Evolutionary conservation across 2,329 filamentous ascomycete species (phyloP).

Genomic region (Paraconiothyrium brasiliense): DNA sequence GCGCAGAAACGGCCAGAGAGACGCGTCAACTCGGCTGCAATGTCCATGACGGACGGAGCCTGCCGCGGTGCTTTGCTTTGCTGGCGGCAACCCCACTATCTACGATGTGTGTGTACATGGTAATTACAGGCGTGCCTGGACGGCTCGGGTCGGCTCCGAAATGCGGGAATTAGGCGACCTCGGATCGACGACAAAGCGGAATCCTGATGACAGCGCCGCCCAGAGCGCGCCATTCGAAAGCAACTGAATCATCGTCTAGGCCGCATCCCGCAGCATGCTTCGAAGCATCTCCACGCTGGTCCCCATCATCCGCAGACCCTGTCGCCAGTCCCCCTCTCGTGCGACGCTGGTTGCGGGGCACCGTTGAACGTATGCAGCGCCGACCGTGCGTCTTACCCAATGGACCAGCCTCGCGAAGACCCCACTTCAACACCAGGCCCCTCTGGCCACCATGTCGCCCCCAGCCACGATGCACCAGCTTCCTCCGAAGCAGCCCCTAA

Average conservation of each 20-base stretch:
- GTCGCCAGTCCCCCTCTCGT: not conserved
- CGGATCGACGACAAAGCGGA: not conserved
- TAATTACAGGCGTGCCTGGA: not conserved
- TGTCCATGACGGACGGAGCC: not conserved
- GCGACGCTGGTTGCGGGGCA: not conserved
- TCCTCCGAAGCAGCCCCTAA: not conserved
- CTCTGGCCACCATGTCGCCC: not conserved
- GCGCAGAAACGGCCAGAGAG: not conserved
- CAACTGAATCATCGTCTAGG: not conserved
- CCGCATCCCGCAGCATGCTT: not conserved
- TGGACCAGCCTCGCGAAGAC: not conserved
- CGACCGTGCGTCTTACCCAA: not conserved
- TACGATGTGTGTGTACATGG: too few species aligned
- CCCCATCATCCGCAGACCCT: not conserved
- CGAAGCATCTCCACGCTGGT: not conserved
- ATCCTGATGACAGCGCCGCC: too few species aligned
- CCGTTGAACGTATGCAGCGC: not conserved
- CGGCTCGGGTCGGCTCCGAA: not conserved
- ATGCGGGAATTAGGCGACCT: not conserved
- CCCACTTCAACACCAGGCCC: conserved; percentile 10
- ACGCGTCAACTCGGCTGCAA: not conserved
- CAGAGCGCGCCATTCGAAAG: too few species aligned
- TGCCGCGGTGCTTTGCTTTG: not conserved
- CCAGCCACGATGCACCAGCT: conserved; percentile 1
- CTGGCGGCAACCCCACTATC: not conserved